Evolutionary conservation across 208 protist species (phyloP), one percentile per base, ranked within the genome.

Genomic region (Endotrypanum monterogeii): DNA sequence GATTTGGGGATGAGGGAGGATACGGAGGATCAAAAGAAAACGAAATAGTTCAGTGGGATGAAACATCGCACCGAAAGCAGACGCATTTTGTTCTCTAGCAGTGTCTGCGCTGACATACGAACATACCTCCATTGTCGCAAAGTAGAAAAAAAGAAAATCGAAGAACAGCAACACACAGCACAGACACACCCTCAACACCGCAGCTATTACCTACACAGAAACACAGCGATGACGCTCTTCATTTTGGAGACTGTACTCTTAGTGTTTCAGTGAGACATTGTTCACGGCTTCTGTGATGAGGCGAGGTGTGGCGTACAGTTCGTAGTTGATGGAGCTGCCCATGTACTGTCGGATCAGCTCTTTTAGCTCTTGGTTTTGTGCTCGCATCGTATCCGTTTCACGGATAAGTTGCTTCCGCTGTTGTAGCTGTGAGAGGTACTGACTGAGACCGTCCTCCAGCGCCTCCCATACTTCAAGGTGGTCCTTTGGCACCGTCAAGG

Each of bases 301-400:
- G 23, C 87, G 67, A 16, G 97, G 94, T 11, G 93, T 94, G 4
- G 89, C 78, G 74, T 92, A 91, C 23, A 98, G 83, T 71, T 98
- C 85, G 62, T 97, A 95, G 78, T 98, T 98, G 67, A 98, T 89
- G 73, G 90, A 87, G 66, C 94, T 92, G 16, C 87, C 51, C 73
- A 98, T 80, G 81, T 99, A 99, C 79, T 98, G 86, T 51, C 85
- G 90, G 12, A 99, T 82, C 6, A 99, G 83, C 11, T 77, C 75
- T 57, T 90, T 82, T 37, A 99, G 91, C 84, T 99, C 96, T 35
- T 91, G 74, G 79, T 99, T 99, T 70, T 98, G 97, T 44, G 82
- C 78, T 16, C 92, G 88, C 8, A 99, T 81, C 50, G 87, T 86
- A 76, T 97, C 89, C 2, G 95, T 97, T 41, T 94, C 85, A 44